phyloP scores from a whole-genome alignment of 164 flowering plant species.

The Litsea cubeba region DNA sequence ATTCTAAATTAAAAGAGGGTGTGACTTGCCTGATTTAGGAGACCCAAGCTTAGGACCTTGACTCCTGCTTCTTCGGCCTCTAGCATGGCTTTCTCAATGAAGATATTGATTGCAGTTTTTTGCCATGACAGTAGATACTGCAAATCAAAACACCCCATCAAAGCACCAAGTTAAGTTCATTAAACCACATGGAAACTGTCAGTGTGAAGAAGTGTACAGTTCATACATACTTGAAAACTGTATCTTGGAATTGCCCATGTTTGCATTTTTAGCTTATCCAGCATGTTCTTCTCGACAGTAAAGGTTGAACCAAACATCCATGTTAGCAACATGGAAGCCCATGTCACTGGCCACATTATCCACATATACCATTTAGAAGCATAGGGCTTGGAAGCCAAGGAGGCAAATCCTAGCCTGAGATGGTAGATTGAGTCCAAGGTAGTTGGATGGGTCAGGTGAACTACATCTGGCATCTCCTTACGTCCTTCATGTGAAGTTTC shows the following conservation, averaged over 20 bases:
- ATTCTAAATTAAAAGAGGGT: no score
- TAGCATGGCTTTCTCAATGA: no score
- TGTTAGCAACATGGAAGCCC: conserved; percentile 34
- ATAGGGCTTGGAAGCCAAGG: conserved; percentile 54
- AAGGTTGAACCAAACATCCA: conserved; percentile 47
- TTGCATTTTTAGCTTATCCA: conserved; percentile 48
- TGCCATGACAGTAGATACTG: conserved; percentile 24
- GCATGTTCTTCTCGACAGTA: conserved; percentile 45
- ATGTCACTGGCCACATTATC: conserved; percentile 19
- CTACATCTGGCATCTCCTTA: conserved; percentile 37
- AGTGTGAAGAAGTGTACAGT: no score
- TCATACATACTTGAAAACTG: conserved; percentile 38
- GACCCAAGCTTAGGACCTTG: no score
- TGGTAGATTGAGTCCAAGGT: conserved; percentile 64
- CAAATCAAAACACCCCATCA: not conserved
- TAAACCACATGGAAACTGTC: no score
- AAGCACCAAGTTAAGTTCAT: no score
- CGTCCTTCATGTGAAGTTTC: conserved; percentile 32
- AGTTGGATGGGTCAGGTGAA: conserved; percentile 67
- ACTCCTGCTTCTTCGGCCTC: no score
- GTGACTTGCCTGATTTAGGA: no score
- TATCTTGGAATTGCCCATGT: conserved; percentile 69
- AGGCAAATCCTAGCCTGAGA: conserved; percentile 52
- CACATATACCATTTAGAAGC: conserved; percentile 48
- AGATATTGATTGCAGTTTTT: conserved; percentile 33